Percentiles rank a stretch among this genome's conserved stretches.
phyloP scores from a whole-genome alignment of 1,139 yeast species.

The Entelexis sorbosivorans region DNA sequence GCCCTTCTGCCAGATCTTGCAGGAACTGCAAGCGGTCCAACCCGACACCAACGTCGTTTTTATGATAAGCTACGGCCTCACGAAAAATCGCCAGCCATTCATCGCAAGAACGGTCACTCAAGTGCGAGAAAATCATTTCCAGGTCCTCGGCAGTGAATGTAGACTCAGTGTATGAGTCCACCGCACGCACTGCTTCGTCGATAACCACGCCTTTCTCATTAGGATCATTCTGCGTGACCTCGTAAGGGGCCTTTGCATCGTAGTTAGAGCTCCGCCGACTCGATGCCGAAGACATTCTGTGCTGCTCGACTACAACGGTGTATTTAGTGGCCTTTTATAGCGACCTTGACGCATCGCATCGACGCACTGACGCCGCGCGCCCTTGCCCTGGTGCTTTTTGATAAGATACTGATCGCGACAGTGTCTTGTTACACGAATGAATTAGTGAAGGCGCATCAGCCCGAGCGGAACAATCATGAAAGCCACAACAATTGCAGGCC shows the following conservation, averaged over 20 bases:
- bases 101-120: constrained; percentile 21
- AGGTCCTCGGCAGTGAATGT: constrained; percentile 12
- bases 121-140: constrained; percentile 13
- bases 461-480: no score
- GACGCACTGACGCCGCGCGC: no score
- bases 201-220: neutral
- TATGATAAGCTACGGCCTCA: constrained; percentile 34
- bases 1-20: constrained; percentile 25
- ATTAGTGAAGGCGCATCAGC: no score
- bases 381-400: no score
- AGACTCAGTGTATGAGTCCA: neutral
- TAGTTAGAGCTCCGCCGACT: neutral
- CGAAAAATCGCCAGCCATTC: constrained; percentile 35
- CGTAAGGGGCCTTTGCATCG: neutral
- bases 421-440: no score
- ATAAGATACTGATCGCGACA: no score
- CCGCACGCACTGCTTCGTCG: neutral
- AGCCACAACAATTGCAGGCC: no score
- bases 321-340: no score
- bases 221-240: neutral
- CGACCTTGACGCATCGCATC: no score
- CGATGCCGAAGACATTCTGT: neutral
- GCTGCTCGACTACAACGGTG: no score
- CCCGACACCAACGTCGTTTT: constrained; percentile 38
- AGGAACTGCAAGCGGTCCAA: constrained; percentile 29